Evolutionary conservation across 139 green algal genomes (phyloP).

Genomic region (Coelastrella sp.): DNA sequence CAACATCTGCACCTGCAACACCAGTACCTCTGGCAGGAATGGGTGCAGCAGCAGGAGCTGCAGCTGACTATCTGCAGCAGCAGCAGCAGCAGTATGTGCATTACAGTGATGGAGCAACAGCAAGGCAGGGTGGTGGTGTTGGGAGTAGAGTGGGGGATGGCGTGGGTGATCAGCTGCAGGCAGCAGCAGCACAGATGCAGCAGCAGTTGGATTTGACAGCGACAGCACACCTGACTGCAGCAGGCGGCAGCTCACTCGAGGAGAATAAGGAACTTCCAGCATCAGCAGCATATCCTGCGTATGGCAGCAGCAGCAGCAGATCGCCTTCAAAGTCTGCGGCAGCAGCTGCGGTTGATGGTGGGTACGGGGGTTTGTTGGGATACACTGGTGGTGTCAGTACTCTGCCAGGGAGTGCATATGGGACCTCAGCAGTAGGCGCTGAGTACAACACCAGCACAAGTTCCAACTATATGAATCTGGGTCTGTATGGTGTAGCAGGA

Average conservation of each 20-base stretch:
- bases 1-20: conserved; percentile 9
- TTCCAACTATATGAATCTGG: too few relatives aligned
- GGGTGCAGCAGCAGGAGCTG: background rate
- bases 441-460: too few relatives aligned
- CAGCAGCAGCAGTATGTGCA: background rate
- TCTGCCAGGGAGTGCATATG: too few relatives aligned
- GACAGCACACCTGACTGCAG: background rate
- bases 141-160: background rate
- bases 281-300: background rate
- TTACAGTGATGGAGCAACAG: conserved; percentile 29
- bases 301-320: conserved; percentile 15
- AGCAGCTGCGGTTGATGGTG: too few relatives aligned
- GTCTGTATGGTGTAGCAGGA: background rate
- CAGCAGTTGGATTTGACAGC: conserved; percentile 27
- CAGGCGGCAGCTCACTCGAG: too few relatives aligned
- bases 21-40: background rate
- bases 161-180: background rate
- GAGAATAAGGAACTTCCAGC: too few relatives aligned
- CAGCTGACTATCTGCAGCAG: background rate
- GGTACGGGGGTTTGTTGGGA: too few relatives aligned
- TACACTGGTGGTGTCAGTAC: too few relatives aligned
- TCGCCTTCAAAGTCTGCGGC: background rate
- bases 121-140: conserved; percentile 12
- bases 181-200: conserved; percentile 12
- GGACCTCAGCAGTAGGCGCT: too few relatives aligned